phyloP scores from a whole-genome alignment of 2,329 filamentous ascomycete genomes.

The Colletotrichum sp. region DNA sequence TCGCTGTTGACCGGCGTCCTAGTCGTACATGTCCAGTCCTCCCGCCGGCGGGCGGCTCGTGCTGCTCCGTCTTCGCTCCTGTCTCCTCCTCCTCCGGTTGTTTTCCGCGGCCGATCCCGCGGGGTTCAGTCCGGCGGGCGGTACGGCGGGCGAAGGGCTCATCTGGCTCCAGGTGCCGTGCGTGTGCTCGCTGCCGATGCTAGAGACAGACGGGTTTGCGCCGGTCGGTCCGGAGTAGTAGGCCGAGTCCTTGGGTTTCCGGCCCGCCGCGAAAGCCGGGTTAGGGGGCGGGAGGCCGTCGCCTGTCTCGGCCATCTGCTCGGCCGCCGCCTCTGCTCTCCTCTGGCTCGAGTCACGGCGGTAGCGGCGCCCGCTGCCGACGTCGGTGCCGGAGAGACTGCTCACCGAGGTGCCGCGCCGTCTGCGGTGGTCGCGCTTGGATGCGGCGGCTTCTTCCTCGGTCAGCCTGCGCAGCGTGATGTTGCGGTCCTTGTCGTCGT shows the following conservation, averaged over 20 bases:
- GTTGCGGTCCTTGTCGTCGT: conserved; percentile 64
- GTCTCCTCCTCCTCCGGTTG: conserved; percentile 57
- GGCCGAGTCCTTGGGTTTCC: conserved; percentile 61
- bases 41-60: conserved; percentile 38
- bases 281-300: conserved; percentile 57
- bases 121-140: conserved; percentile 30
- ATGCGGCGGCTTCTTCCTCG: conserved; percentile 59
- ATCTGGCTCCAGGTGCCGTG: conserved; percentile 60
- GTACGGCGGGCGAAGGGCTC: conserved; percentile 47
- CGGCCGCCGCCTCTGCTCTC: conserved; percentile 50
- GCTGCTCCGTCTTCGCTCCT: conserved; percentile 53
- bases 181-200: conserved; percentile 46
- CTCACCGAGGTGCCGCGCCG: conserved; percentile 52
- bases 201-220: conserved; percentile 48
- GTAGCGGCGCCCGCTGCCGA: conserved; percentile 55
- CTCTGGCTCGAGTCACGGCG: conserved; percentile 56
- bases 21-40: conserved; percentile 42
- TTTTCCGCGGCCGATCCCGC: conserved; percentile 45
- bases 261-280: conserved; percentile 58
- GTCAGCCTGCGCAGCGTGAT: conserved; percentile 66
- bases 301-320: conserved; percentile 44
- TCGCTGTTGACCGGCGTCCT: conserved; percentile 2
- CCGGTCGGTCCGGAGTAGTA: conserved; percentile 60
- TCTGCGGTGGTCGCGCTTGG: conserved; percentile 39
- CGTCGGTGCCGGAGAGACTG: conserved; percentile 62